A percentile compares a stretch with the other conserved stretches of the same genome.
phyloP scores from a whole-genome alignment of 129 eudicot species.

The Flaveria sonorensis region DNA sequence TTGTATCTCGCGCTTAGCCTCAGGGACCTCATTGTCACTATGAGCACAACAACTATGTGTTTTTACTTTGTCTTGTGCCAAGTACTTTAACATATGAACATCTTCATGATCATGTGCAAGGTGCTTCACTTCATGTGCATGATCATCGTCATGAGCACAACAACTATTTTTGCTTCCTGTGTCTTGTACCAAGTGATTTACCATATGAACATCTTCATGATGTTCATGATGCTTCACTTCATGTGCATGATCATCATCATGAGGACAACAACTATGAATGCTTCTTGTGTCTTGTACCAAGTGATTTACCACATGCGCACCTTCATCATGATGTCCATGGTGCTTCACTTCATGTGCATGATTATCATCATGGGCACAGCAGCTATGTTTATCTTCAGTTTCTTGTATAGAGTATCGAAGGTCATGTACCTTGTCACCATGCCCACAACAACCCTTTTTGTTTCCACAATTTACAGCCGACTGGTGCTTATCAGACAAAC shows the following conservation, averaged over 20 bases:
- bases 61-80: neutral
- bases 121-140: neutral
- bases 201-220: slow-evolving; percentile 13
- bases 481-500: slow-evolving; percentile 31
- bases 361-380: slow-evolving; percentile 2
- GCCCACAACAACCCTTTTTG: slow-evolving; percentile 30
- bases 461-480: slow-evolving; percentile 10
- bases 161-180: neutral
- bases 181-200: neutral
- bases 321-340: slow-evolving; percentile 17
- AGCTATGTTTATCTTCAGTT: neutral
- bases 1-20: neutral
- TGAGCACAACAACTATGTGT: slow-evolving; percentile 26
- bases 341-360: slow-evolving; percentile 7
- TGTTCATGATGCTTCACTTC: neutral
- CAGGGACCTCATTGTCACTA: neutral
- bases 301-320: slow-evolving; percentile 10
- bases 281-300: neutral
- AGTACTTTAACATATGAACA: slow-evolving; percentile 13
- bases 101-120: neutral
- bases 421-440: slow-evolving; percentile 8
- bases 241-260: neutral
- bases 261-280: neutral
- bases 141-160: neutral
- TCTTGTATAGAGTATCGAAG: neutral